A percentile compares a stretch with the other conserved stretches of the same genome.
phyloP scores from a whole-genome alignment of 208 protist species.

The Leishmania gerbilli region DNA sequence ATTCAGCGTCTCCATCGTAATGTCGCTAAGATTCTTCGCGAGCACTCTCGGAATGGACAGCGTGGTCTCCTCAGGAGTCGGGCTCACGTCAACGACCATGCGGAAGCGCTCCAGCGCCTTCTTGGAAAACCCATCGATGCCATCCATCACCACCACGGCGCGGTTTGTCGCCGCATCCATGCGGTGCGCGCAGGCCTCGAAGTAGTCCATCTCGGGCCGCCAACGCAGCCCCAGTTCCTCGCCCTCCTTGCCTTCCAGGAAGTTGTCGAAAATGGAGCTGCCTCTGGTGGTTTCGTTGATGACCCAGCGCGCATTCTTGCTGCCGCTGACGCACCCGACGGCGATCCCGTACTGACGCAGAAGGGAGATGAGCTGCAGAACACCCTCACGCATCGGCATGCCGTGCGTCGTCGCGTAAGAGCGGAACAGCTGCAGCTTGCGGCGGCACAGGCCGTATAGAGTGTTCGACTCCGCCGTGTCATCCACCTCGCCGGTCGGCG shows the following conservation, averaged over 20 bases:
- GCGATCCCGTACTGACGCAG: conserved; percentile 75
- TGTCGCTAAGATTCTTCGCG: conserved; percentile 44
- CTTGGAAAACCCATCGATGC: conserved; percentile 81
- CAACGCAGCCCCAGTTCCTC: conserved; percentile 58
- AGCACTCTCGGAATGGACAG: conserved; percentile 45
- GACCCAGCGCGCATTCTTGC: conserved; percentile 82
- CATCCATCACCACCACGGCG: conserved; percentile 81
- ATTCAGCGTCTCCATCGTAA: conserved; percentile 63
- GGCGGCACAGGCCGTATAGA: conserved; percentile 65
- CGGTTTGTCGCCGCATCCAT: conserved; percentile 62
- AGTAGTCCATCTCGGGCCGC: conserved; percentile 89
- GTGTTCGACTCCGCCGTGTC: conserved; percentile 60
- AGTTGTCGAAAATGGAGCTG: conserved; percentile 63
- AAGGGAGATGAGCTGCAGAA: conserved; percentile 65
- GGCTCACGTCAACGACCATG: conserved; percentile 73
- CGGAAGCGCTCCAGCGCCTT: conserved; percentile 77
- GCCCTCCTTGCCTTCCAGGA: conserved; percentile 78
- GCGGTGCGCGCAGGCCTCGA: conserved; percentile 63
- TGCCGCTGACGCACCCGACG: conserved; percentile 84
- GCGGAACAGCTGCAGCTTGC: conserved; percentile 76
- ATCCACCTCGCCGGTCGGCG: conserved; percentile 43
- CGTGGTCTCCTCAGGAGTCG: conserved; percentile 41
- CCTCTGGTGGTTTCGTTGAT: conserved; percentile 65
- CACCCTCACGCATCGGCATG: conserved; percentile 56
- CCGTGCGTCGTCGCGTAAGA: conserved; percentile 46